phyloP scores from a whole-genome alignment of 2,329 filamentous ascomycete species.

The Pseudogymnoascus sp. region DNA sequence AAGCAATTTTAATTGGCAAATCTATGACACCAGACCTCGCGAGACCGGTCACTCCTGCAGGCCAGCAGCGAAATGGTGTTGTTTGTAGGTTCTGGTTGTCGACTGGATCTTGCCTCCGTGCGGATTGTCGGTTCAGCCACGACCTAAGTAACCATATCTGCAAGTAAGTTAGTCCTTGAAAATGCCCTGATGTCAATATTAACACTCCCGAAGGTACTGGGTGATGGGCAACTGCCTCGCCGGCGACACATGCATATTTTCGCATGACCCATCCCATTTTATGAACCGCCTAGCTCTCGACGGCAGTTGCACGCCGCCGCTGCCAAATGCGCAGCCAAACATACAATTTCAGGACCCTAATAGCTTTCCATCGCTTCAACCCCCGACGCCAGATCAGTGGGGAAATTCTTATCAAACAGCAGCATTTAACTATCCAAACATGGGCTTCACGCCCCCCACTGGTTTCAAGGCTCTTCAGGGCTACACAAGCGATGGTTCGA shows the following conservation, averaged over 20 bases:
- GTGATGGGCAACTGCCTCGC: slow-evolving; percentile 91
- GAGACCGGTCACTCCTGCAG: slow-evolving; percentile 66
- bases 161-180: slow-evolving; percentile 59
- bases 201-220: slow-evolving; percentile 57
- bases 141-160: slow-evolving; percentile 92
- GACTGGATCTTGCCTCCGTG: slow-evolving; percentile 87
- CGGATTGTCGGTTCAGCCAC: slow-evolving; percentile 95
- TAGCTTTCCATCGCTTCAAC: slow-evolving; percentile 70
- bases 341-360: slow-evolving; percentile 78
- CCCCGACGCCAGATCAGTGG: slow-evolving; percentile 50
- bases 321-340: slow-evolving; percentile 51
- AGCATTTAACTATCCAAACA: slow-evolving; percentile 42
- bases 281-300: slow-evolving; percentile 74
- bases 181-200: slow-evolving; percentile 3
- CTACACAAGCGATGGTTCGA: slow-evolving; percentile 47
- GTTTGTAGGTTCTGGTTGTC: slow-evolving; percentile 97
- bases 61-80: slow-evolving; percentile 71
- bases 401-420: slow-evolving; percentile 36
- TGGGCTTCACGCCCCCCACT: slow-evolving; percentile 56
- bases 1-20: slow-evolving; percentile 74
- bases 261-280: slow-evolving; percentile 83
- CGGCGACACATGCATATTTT: slow-evolving; percentile 91
- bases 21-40: slow-evolving; percentile 68
- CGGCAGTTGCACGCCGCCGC: slow-evolving; percentile 56
- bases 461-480: slow-evolving; percentile 57